Evolutionary conservation across 768 basidiomycete genomes (phyloP), one percentile per base, ranked within the genome.

Genomic region (Paxillus rubicundulus): DNA sequence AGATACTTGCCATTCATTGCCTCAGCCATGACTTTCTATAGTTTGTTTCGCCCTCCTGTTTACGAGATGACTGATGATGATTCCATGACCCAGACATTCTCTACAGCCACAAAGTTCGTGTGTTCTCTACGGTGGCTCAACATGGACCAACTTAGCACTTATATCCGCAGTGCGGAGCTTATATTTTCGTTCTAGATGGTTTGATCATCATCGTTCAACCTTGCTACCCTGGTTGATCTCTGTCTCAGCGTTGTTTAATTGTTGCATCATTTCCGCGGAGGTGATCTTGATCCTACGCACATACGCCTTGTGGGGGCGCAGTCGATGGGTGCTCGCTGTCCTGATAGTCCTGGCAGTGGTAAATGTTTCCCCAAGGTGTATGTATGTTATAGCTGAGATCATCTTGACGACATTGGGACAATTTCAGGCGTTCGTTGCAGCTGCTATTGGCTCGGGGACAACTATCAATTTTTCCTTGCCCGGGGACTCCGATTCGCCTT

Each of bases 1-100:
- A 66, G 65, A 56, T 68, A 68, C 49, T 47, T 68, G 36, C 51
- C 67, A 24, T 61, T 66, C 30, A 4, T 66, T 47, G 36, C 59
- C 9, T 50, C 57, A 14, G 49, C 52, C 0, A 33, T 62, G n/a
- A 53, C 60, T 13, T 59, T 56, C 28, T 65, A 62, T 45, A 48
- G 65, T 62, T 8, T 2, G 56, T 54, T 18, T 43, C 37, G 2
- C 14, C 9, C 39, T 51, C 9, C 20, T 41, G 7, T 32, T 38
- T 14, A 1, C 10, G 1, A 1, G 14, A 14, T n/a, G 8, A 32
- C 45, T 55, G 24, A 24, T 24, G 21, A 63, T n/a, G 10, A 9
- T 9, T 3, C 24, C 13, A 2, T 6, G 9, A 20, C 34, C 16
- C 38, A 66, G 63, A 48, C 27, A 47, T 38, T 13, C 27, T 66